These are phyloP conservation scores for Suillus fuscotomentosus DNA, from an alignment of 768 basidiomycete genomes.

Conservation along the genomic window DNA sequence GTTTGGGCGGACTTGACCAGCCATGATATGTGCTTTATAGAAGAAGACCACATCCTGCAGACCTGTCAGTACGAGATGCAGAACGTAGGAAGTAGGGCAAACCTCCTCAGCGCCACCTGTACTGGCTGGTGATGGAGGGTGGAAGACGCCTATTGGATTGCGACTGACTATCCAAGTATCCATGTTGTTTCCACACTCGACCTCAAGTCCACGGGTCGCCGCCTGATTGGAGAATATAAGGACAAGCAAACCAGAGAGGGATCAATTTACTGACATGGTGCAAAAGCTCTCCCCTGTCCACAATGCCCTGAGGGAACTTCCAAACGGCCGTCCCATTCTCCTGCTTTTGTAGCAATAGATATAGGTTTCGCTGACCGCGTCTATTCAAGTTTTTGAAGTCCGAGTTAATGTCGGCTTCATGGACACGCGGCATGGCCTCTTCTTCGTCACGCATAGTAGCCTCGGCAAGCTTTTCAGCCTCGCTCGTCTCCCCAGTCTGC, in stretches of 20 bases:
- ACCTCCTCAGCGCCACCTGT: conserved; percentile 37
- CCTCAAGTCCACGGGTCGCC: conserved; percentile 66
- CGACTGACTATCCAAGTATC: conserved; percentile 94
- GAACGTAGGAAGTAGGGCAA: conserved; percentile 2
- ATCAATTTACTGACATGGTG: conserved; percentile 59
- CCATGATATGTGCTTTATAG: conserved; percentile 91
- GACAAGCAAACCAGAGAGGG: not conserved
- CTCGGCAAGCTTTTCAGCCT: conserved; percentile 54
- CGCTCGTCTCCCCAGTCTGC: conserved; percentile 42
- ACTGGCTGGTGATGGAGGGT: conserved; percentile 39
- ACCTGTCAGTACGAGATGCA: conserved; percentile 4
- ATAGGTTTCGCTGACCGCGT: conserved; percentile 81
- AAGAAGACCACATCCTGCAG: conserved; percentile 77
- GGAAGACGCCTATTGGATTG: conserved; percentile 81
- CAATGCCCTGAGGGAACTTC: conserved; percentile 75
- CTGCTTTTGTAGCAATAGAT: conserved; percentile 68
- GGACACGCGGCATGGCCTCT: conserved; percentile 57
- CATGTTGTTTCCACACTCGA: conserved; percentile 79
- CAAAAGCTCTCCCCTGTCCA: conserved; percentile 64
- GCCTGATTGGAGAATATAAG: conserved; percentile 43
- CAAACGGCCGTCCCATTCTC: conserved; percentile 54
- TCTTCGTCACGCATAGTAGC: conserved; percentile 63
- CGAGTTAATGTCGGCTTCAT: conserved; percentile 55
- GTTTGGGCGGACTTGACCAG: conserved; percentile 74
- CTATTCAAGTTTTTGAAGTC: conserved; percentile 80